Evolutionary conservation across 768 basidiomycete genomes (phyloP).

Genomic region (Steccherinum ochraceum): DNA sequence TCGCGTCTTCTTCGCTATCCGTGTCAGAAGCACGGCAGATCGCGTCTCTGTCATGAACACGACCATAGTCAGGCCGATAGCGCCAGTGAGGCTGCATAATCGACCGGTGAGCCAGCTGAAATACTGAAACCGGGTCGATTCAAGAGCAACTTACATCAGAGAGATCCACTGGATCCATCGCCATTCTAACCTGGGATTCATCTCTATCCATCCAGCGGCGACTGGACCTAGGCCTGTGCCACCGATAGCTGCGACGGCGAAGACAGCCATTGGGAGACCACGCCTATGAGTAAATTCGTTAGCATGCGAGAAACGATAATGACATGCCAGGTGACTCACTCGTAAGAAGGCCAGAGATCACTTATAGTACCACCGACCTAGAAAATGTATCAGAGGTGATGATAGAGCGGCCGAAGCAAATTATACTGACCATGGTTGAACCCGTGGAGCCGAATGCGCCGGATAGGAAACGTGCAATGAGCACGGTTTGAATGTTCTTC

Average conservation of each 20-base stretch:
- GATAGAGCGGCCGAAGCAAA: background rate
- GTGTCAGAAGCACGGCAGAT: conserved; percentile 59
- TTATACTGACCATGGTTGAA: conserved; percentile 56
- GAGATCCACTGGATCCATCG: conserved; percentile 84
- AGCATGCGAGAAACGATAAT: background rate
- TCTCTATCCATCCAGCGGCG: conserved; percentile 61
- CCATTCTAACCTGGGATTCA: conserved; percentile 54
- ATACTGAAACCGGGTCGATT: too few species aligned
- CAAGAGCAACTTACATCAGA: conserved; percentile 39
- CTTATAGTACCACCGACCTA: conserved; percentile 60
- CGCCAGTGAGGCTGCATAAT: conserved; percentile 39
- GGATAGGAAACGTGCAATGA: conserved; percentile 54
- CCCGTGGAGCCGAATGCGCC: conserved; percentile 66
- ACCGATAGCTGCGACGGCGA: conserved; percentile 52
- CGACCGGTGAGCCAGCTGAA: conserved; percentile 8
- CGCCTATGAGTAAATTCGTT: conserved; percentile 37
- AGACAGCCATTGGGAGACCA: conserved; percentile 73
- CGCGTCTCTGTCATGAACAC: conserved; percentile 71
- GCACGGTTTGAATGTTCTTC: conserved; percentile 50
- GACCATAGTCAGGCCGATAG: conserved; percentile 42
- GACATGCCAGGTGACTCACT: conserved; percentile 35
- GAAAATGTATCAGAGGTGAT: background rate
- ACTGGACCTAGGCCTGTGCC: conserved; percentile 62
- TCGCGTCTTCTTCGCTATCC: conserved; percentile 55
- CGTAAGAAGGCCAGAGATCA: conserved; percentile 58